These are phyloP conservation scores for Panicum hallii DNA, from an alignment of 202 grass and related monocot species.

Conservation along the genomic window DNA sequence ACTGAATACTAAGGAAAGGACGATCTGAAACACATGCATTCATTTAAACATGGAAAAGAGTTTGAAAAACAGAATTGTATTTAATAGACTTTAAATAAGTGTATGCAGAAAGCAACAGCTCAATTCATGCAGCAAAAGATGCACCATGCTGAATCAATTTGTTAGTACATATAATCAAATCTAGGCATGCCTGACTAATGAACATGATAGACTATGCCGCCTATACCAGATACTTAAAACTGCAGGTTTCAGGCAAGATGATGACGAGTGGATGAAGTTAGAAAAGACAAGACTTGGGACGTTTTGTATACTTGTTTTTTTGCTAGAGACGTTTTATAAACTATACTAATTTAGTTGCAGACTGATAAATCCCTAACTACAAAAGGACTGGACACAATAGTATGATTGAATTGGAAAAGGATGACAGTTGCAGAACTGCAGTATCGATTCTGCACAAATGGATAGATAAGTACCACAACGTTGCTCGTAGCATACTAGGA, in stretches of 20 bases:
- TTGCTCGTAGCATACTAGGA: not conserved
- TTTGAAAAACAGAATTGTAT: not conserved
- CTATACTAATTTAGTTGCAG: no score
- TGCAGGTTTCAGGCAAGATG: constrained; percentile 18
- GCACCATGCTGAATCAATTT: not conserved
- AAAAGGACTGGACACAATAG: no score
- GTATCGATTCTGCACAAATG: not conserved
- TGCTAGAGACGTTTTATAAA: no score
- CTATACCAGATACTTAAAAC: not conserved
- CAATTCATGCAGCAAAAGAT: not conserved
- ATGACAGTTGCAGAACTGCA: no score
- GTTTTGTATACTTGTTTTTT: no score
- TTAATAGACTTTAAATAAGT: not conserved
- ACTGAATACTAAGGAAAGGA: constrained; percentile 22
- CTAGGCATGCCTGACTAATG: not conserved
- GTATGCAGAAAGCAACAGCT: constrained; percentile 4
- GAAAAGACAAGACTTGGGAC: no score
- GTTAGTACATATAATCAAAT: constrained; percentile 14
- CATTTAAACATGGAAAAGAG: not conserved
- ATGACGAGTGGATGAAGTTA: not conserved
- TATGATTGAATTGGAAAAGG: no score
- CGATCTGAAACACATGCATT: constrained; percentile 6
- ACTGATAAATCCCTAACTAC: no score
- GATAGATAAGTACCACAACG: not conserved
- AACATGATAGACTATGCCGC: not conserved